Evolutionary conservation across 192 early-diverging fungal genomes (phyloP), one percentile per base, ranked within the genome.

Genomic region (Coemansia sp.): DNA sequence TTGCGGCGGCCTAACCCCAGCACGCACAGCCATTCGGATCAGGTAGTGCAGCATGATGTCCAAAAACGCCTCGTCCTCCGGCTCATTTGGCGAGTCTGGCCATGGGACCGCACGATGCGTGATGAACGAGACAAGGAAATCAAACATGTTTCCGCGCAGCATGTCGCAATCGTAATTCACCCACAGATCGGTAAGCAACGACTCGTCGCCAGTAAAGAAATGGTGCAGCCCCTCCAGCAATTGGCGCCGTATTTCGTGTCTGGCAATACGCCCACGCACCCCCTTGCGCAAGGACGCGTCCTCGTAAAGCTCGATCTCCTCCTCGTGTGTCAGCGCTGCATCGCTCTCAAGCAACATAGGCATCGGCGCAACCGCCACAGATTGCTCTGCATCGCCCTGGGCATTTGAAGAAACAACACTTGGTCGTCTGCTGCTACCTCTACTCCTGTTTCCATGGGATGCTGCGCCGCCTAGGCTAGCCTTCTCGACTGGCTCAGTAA

Each of bases 151-250:
- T 46, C 88, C 87, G 45, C 88, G 86, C 40, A 88, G 82, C 65
- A 91, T 60, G 64, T 95, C 91, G 60, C 93, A 92, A 74, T 99
- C 97, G 73, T 92, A 97, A 74, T 95, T 93, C 58, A 95, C 86
- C 89, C 94, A 99, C 38, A 99, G 82, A 62, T 97, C 95, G 0
- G 87, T 84, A 74, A 93, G 83, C 54, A 95, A 89, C 2, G 86
- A 85, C 15, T 92, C 87, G 45, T 87, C 85, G 56, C 92, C 75
- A 29, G 86, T 88, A 62, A 93, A 65, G 50, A 82, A 38, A 41
- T 78, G 80, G 35, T 82, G 80, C 62, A 82, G 58, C 33, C 89
- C 88, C 67, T 99, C 96, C 5, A 97, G 60, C 36, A 96, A 67
- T 50, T 96, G 72, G 52, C 95, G 92, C 11, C 95, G 88, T 1